Conservation (phyloP, 345 rosid genomes). For the Melastoma malabathricum region DNA sequence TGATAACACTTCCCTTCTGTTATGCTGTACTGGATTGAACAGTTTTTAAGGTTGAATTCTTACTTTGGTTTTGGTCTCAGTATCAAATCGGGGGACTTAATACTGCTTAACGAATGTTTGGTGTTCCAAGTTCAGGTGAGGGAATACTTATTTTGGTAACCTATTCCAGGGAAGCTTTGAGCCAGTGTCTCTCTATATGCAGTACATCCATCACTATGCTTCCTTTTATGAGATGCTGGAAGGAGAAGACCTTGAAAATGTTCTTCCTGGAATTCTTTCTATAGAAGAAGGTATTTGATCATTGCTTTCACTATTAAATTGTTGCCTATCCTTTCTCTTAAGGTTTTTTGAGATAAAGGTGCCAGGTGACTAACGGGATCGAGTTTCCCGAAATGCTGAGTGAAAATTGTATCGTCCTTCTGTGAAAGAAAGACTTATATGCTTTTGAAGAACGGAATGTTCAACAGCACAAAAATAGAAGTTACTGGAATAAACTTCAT, state of each 20-base stretch:
- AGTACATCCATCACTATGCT: conserved; percentile 39
- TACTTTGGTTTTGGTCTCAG: conserved; percentile 25
- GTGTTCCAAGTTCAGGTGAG: conserved; percentile 68
- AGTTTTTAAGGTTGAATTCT: neutral
- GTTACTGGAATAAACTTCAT: neutral
- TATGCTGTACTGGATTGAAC: neutral
- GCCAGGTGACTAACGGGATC: neutral
- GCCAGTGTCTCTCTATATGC: conserved; percentile 4
- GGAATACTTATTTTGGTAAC: neutral
- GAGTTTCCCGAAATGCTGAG: neutral
- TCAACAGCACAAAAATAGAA: too few relatives aligned
- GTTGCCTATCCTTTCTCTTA: neutral
- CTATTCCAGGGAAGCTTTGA: conserved; percentile 3
- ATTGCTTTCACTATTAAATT: neutral
- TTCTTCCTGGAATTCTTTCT: conserved; percentile 56
- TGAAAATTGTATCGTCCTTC: too few relatives aligned
- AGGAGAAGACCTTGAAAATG: conserved; percentile 37
- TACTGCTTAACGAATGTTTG: conserved; percentile 52
- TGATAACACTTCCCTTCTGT: neutral
- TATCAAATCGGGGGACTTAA: conserved; percentile 35
- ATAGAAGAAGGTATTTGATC: conserved; percentile 47
- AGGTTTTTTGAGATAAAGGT: neutral
- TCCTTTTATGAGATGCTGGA: conserved; percentile 59
- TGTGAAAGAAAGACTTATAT: too few relatives aligned
- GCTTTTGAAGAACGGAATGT: too few relatives aligned